A percentile compares a stretch with the other conserved stretches of the same genome.
These are phyloP conservation scores for Berberis thunbergii DNA, from an alignment of 164 flowering plant species.

Conservation along the genomic window DNA sequence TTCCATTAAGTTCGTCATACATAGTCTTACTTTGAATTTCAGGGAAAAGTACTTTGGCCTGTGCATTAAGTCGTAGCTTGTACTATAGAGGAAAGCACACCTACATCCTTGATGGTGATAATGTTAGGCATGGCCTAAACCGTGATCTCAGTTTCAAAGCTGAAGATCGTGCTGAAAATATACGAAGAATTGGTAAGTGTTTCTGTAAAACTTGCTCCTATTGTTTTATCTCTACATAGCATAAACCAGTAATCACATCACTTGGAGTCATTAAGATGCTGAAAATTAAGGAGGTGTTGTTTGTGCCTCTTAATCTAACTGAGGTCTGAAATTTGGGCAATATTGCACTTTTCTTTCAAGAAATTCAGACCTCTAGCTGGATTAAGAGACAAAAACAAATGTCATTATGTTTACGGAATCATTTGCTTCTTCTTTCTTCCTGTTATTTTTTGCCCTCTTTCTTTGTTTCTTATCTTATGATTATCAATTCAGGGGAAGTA, in stretches of 20 bases:
- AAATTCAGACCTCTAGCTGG: no score
- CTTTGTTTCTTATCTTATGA: neutral
- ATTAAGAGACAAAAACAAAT: no score
- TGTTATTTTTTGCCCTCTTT: neutral
- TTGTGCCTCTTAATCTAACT: no score
- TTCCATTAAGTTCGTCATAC: neutral
- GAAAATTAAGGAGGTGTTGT: no score
- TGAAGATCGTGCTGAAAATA: constrained; percentile 90
- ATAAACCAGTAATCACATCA: no score
- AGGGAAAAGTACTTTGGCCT: constrained; percentile 97
- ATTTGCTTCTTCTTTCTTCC: no score
- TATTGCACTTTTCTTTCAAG: no score
- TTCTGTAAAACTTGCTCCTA: neutral
- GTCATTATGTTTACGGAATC: no score
- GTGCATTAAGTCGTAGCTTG: constrained; percentile 57
- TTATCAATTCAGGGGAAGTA: constrained; percentile 64
- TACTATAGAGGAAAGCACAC: constrained; percentile 65
- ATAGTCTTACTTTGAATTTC: constrained; percentile 11
- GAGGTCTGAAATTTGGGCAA: no score
- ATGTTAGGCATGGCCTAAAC: constrained; percentile 84
- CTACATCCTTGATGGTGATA: constrained; percentile 93
- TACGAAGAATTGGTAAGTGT: constrained; percentile 71
- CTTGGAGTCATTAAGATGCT: no score
- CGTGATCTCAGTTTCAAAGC: constrained; percentile 69
- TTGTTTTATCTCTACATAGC: neutral